These are phyloP conservation scores for Chalciporus sp. DNA, from an alignment of 1,284 basidiomycete genomes.

Conservation along the genomic window DNA sequence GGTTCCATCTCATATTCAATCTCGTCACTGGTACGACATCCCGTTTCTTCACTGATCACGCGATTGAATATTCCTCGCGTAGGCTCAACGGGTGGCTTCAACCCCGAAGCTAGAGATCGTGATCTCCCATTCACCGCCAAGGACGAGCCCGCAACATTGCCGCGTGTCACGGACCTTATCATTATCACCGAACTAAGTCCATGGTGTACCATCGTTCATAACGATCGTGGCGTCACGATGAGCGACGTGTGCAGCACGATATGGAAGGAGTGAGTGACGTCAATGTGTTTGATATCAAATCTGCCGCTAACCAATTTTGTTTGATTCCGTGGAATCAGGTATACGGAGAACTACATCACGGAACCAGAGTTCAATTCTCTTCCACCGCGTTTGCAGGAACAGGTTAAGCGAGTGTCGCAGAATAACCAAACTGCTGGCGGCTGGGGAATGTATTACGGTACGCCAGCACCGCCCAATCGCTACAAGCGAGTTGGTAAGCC, in stretches of 20 bases:
- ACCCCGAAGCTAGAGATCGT: constrained; percentile 55
- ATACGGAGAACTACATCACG: constrained; percentile 66
- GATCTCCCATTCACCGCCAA: constrained; percentile 66
- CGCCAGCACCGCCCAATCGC: constrained; percentile 43
- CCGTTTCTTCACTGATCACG: not conserved
- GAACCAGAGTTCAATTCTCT: constrained; percentile 65
- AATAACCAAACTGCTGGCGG: constrained; percentile 39
- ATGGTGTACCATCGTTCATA: constrained; percentile 79
- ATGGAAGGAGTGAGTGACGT: constrained; percentile 66
- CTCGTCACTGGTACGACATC: constrained; percentile 57
- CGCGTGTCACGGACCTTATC: constrained; percentile 71
- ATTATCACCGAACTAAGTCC: constrained; percentile 73
- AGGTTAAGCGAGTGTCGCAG: constrained; percentile 60
- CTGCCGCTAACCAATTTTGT: constrained; percentile 3
- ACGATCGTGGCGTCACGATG: constrained; percentile 71
- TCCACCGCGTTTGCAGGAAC: constrained; percentile 65
- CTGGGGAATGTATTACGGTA: constrained; percentile 51
- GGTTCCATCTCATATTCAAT: constrained; percentile 73
- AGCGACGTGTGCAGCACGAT: constrained; percentile 66
- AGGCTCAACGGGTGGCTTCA: constrained; percentile 65
- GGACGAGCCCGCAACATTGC: constrained; percentile 78
- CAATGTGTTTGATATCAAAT: constrained; percentile 3
- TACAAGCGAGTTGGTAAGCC: constrained; percentile 61
- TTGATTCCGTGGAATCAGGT: constrained; percentile 43
- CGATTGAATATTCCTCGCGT: not conserved